Base-by-base conservation (phyloP, 75 land plant species). In the Sequoia sempervirens region DNA sequence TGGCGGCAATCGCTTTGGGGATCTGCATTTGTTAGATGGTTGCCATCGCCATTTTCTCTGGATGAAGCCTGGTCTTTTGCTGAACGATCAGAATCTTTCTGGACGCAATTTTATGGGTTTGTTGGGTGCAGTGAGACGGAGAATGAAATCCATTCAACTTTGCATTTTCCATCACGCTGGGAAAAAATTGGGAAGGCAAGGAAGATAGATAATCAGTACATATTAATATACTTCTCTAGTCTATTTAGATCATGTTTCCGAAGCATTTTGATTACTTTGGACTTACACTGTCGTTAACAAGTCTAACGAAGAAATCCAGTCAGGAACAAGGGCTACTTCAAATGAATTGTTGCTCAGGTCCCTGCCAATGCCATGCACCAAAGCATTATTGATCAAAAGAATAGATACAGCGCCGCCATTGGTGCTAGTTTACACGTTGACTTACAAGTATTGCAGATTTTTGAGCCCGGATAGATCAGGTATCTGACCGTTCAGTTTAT, bases 361-460 rank as follows among this genome's bases (percentile, higher is more conserved):
- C 11, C 12, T 20, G 34, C 4, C 32, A 14, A 72, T 3, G 34
- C 23, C 53, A 50, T 1, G 2, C 15, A 12, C 14, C 53, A 50
- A 50, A 30, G 12, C 14, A 34, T 72, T 36, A 72, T 8, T 37
- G 0, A 10, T 36, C 34, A n/a, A 30, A 4, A 68, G 2, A 40
- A 15, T 50, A 13, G 75, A 82, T 20, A 13, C 53, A 50, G 43
- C 40, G 13, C 41, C 3, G 45, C 47, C 1, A 20, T 14, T 72
- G 14, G 79, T 26, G 61, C 38, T 38, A 14, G 4, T 56, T 23
- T 26, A 11, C 14, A 45, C 37, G 5, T 72, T 40, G 14, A 84
- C 90, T 88, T 87, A 92, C 93, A 92, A 18, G 41, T 84, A 87
- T 26, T 52, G 82, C 9, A 92, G 90, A 2, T 15, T 0, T 14